Percentiles rank a stretch among this genome's conserved stretches.
These are phyloP conservation scores for Fonsecaea monophora DNA, from an alignment of 2,329 filamentous ascomycete genomes.

Conservation along the genomic window DNA sequence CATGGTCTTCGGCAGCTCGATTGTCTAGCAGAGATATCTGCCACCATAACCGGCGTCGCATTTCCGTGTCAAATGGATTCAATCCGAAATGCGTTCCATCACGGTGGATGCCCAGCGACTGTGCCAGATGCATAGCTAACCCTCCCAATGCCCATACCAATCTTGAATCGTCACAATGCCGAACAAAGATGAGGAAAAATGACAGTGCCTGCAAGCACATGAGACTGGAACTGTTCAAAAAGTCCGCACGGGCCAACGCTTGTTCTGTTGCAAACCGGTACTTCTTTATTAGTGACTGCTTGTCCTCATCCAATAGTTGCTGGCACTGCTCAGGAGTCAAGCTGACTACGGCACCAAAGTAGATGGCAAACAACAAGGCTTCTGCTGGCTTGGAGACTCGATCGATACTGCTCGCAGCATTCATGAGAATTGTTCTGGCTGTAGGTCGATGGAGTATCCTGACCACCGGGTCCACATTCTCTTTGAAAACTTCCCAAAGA, in stretches of 20 bases:
- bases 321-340: conserved; percentile 52
- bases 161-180: conserved; percentile 53
- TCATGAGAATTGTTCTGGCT: conserved; percentile 58
- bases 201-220: conserved; percentile 68
- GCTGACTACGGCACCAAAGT: conserved; percentile 64
- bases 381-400: conserved; percentile 60
- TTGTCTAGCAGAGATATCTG: conserved; percentile 60
- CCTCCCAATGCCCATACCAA: conserved; percentile 54
- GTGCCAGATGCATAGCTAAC: conserved; percentile 51
- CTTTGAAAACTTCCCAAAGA: conserved; percentile 65
- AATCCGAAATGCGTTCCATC: conserved; percentile 58
- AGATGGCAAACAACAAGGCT: conserved; percentile 65
- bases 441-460: conserved; percentile 66
- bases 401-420: conserved; percentile 58
- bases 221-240: conserved; percentile 67
- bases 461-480: conserved; percentile 67
- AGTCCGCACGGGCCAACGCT: conserved; percentile 66
- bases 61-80: conserved; percentile 60
- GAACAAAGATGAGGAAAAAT: conserved; percentile 64
- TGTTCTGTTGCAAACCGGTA: conserved; percentile 71
- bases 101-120: conserved; percentile 48
- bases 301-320: conserved; percentile 62
- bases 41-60: conserved; percentile 51
- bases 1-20: conserved; percentile 68
- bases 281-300: conserved; percentile 56